Percentiles rank a stretch among this genome's conserved stretches.
phyloP scores from a whole-genome alignment of 2,329 filamentous ascomycete species.

The Xylariaceae sp. region DNA sequence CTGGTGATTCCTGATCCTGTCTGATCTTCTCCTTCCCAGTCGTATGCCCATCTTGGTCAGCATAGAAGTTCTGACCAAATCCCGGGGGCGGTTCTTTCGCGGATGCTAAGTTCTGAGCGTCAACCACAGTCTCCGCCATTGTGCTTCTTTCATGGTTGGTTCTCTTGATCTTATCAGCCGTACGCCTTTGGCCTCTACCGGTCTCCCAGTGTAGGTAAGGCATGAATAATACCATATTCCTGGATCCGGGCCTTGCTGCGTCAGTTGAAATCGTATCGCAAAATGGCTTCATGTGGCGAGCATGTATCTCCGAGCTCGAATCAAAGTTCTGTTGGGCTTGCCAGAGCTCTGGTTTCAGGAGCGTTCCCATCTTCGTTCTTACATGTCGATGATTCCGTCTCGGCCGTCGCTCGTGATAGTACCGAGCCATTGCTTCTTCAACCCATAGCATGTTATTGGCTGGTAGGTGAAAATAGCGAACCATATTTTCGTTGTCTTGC shows the following conservation, averaged over 20 bases:
- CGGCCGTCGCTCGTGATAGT: conserved; percentile 20
- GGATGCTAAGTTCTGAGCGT: not conserved
- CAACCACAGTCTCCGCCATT: conserved; percentile 1
- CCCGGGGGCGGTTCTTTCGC: not conserved
- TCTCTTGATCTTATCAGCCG: conserved; percentile 2
- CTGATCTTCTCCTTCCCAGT: not conserved
- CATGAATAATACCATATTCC: conserved; percentile 12
- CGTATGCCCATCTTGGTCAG: not conserved
- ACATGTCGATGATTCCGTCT: not conserved
- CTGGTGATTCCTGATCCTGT: not conserved
- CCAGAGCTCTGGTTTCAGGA: conserved; percentile 1
- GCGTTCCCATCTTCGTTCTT: not conserved
- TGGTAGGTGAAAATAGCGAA: conserved; percentile 33
- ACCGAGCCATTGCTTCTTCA: conserved; percentile 28
- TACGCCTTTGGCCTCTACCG: conserved; percentile 6
- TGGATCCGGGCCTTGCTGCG: not conserved
- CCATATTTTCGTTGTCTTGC: conserved; percentile 15
- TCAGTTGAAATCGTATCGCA: not conserved
- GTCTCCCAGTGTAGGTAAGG: conserved; percentile 36
- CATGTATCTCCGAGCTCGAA: not conserved
- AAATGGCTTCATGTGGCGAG: conserved; percentile 3
- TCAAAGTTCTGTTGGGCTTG: not conserved
- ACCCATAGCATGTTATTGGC: conserved; percentile 36
- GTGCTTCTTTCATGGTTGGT: not conserved
- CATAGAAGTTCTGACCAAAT: not conserved